Conservation (phyloP, 1,284 basidiomycete species). For the Boletus sp. region DNA sequence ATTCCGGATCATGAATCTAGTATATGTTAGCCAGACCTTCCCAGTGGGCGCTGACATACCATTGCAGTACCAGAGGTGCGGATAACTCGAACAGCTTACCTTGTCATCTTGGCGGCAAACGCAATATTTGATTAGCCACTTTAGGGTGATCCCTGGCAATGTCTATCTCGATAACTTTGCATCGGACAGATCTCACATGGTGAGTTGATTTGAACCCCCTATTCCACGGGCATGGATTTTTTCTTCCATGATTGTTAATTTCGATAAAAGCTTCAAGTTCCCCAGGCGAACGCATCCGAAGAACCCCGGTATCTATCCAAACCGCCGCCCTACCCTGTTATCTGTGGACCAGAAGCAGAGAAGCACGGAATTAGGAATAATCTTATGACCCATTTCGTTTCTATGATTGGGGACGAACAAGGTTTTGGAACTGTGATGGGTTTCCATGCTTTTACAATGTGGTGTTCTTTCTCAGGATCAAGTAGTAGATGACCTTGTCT, state of each 20-base stretch:
- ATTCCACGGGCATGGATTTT: conserved; percentile 8
- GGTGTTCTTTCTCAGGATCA: conserved; percentile 18
- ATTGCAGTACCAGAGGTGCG: conserved; percentile 47
- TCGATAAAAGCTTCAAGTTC: conserved; percentile 11
- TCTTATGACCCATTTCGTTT: conserved; percentile 58
- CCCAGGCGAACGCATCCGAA: conserved; percentile 7
- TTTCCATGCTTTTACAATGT: conserved; percentile 33
- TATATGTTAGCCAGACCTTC: conserved; percentile 55
- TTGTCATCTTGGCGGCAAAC: conserved; percentile 12
- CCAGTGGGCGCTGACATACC: conserved; percentile 34
- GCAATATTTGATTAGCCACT: conserved; percentile 34
- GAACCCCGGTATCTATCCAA: conserved; percentile 30
- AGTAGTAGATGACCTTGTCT: background rate
- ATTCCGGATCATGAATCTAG: conserved; percentile 34
- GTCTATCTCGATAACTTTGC: conserved; percentile 59
- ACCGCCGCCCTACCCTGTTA: conserved; percentile 51
- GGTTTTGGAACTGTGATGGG: conserved; percentile 41
- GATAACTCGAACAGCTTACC: background rate
- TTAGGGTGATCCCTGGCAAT: conserved; percentile 52
- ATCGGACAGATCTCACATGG: conserved; percentile 79
- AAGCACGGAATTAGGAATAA: conserved; percentile 47
- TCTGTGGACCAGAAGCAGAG: conserved; percentile 46
- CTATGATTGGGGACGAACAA: conserved; percentile 41
- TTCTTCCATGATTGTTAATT: conserved; percentile 5
- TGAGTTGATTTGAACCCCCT: conserved; percentile 26